Evolutionary conservation across 805 yeast species (phyloP).

Genomic region (Candida easanensis): DNA sequence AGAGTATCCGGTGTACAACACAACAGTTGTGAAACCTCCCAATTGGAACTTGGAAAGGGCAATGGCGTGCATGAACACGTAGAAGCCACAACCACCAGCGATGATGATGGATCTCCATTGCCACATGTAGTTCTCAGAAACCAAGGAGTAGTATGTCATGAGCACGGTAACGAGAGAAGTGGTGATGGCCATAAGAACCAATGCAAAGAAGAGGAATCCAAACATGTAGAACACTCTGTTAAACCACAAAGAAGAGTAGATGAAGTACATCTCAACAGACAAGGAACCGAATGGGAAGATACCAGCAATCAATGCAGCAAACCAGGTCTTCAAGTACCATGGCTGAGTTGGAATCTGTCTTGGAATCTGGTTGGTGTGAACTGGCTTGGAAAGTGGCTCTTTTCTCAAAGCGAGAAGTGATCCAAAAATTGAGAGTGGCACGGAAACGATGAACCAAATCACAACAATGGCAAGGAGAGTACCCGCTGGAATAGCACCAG

Average conservation of each 20-base stretch:
- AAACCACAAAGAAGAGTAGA: constrained; percentile 89
- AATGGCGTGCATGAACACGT: constrained; percentile 81
- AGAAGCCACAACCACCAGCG: constrained; percentile 86
- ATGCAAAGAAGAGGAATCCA: constrained; percentile 90
- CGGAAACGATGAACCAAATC: constrained; percentile 82
- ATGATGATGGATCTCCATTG: constrained; percentile 90
- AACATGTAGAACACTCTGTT: constrained; percentile 95
- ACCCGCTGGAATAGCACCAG: constrained; percentile 94
- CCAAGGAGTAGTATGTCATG: constrained; percentile 77
- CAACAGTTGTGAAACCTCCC: constrained; percentile 72
- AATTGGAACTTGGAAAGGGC: constrained; percentile 66
- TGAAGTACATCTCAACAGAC: constrained; percentile 92
- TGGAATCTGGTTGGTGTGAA: constrained; percentile 91
- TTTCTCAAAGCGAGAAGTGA: constrained; percentile 72
- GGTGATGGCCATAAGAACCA: constrained; percentile 76
- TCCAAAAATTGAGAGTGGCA: constrained; percentile 84
- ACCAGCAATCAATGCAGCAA: constrained; percentile 75
- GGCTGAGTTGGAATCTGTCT: constrained; percentile 94
- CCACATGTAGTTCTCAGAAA: constrained; percentile 94
- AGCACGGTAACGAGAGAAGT: constrained; percentile 77
- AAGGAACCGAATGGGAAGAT: constrained; percentile 93
- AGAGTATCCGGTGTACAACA: constrained; percentile 83
- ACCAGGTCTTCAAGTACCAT: constrained; percentile 67
- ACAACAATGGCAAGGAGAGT: constrained; percentile 78
- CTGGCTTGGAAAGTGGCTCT: constrained; percentile 63